phyloP scores from a whole-genome alignment of 1,139 yeast species.

The Geotrichum macrosporum region DNA sequence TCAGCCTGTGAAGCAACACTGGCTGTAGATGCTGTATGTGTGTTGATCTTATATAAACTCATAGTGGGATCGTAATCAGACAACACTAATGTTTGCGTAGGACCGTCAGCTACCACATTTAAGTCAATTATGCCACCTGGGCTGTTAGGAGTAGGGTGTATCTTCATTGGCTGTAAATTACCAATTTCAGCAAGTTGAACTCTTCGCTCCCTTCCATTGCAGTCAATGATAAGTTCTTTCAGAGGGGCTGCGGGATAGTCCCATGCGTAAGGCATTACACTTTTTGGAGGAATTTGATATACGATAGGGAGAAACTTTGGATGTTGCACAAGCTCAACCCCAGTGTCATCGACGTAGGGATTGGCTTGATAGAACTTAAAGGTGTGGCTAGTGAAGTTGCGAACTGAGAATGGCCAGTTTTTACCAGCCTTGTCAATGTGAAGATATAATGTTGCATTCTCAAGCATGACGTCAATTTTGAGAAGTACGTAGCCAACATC shows the following conservation, averaged over 20 bases:
- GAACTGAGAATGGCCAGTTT: conserved; percentile 87
- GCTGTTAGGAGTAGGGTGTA: conserved; percentile 39
- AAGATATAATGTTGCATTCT: conserved; percentile 75
- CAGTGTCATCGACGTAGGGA: conserved; percentile 72
- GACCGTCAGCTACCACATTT: conserved; percentile 95
- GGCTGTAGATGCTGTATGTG: conserved; percentile 18
- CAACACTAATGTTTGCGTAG: conserved; percentile 80
- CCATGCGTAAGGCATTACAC: conserved; percentile 98
- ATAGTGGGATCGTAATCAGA: conserved; percentile 75
- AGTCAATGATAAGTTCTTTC: conserved; percentile 73
- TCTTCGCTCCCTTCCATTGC: conserved; percentile 64
- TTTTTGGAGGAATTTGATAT: conserved; percentile 77
- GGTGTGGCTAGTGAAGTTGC: conserved; percentile 83
- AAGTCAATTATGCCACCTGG: conserved; percentile 60
- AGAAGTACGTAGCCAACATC: conserved; percentile 64
- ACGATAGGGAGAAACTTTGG: conserved; percentile 46
- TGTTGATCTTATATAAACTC: conserved; percentile 58
- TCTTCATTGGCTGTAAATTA: conserved; percentile 75
- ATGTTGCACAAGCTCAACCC: conserved; percentile 44
- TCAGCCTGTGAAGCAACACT: conserved; percentile 17
- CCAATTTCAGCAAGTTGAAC: conserved; percentile 92
- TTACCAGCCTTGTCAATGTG: conserved; percentile 68
- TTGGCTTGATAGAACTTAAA: conserved; percentile 82
- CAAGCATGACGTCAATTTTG: conserved; percentile 69
- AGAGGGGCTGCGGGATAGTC: conserved; percentile 89